Base-by-base conservation (phyloP, 2,329 filamentous ascomycete genomes). In the Pseudopithomyces maydicus region DNA sequence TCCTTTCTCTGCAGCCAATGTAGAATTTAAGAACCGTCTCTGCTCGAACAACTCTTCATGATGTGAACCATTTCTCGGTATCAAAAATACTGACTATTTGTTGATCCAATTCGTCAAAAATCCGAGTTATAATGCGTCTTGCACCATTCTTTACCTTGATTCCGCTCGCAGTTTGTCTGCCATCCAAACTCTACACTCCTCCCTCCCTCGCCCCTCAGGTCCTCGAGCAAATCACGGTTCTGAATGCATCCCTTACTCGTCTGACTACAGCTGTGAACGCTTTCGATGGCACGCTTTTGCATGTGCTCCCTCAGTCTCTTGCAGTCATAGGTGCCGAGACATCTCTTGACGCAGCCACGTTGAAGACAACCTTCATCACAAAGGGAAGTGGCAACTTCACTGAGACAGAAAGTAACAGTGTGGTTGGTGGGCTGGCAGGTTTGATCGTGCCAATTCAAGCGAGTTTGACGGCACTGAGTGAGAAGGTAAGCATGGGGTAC, bases 211-310 rank as follows among this genome's bases (percentile, higher is more conserved):
- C 62, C 3, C 52, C 59, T 1, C 46, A 64, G 45, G 45, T 68
- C 5, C 56, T 63, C 14, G 39, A 46, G 11, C 57, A 64, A 5
- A 66, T 67, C 46, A 53, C 45, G 6, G 57, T 54, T 6, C 55
- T 67, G 2, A 66, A 64, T 47, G 45, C 57, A 2, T 62, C 61
- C 4, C 55, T 66, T 14, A 52, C 49, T 12, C 33, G 55, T 5
- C 60, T 67, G 3, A 69, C 65, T 15, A 51, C 52, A 11, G 67
- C 64, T 2, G 64, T 69, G 32, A 64, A 62, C 43, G 57, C 54
- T 8, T 69, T 67, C 45, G 65, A 69, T 29, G 64, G 64, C 29
- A 60, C 57, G 1, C 41, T 67, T 2, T 43, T 69, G 1, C 53
- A 58, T 8, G 36, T 67, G 0, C 22, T 69, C 4, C 65, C 67